phyloP scores from a whole-genome alignment of 2,329 filamentous ascomycete species.

The Aspergillus pseudotamarii region DNA sequence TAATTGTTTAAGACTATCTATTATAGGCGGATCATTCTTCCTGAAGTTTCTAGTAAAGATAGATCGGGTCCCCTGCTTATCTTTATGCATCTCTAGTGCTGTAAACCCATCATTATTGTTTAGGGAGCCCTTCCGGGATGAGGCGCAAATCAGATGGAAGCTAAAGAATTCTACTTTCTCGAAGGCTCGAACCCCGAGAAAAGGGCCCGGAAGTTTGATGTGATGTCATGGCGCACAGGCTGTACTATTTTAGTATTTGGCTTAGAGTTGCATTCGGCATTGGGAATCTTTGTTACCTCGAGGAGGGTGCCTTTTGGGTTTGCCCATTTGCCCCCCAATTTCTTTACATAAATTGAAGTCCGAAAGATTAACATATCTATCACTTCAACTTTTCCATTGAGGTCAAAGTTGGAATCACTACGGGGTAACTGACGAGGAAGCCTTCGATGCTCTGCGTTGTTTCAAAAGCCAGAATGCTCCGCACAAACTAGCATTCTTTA shows the following conservation, averaged over 20 bases:
- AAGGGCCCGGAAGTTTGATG: background rate
- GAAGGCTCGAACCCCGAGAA: background rate
- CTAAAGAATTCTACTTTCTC: background rate
- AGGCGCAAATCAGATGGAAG: background rate
- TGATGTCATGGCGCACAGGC: background rate
- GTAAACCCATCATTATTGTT: background rate
- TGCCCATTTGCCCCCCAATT: background rate
- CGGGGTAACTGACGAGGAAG: background rate
- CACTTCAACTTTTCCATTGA: background rate
- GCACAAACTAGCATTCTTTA: background rate
- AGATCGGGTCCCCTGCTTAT: background rate
- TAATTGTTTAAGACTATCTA: background rate
- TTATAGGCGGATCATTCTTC: background rate
- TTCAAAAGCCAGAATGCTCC: background rate
- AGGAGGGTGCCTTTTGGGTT: background rate
- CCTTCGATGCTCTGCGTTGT: background rate
- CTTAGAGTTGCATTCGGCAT: background rate
- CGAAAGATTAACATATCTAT: background rate
- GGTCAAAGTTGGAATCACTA: background rate
- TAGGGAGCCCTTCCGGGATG: no score
- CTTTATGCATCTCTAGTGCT: background rate
- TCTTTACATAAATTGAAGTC: background rate
- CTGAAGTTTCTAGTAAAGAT: background rate
- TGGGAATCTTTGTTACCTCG: background rate
- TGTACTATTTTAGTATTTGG: background rate